Evolutionary conservation across 2,329 filamentous ascomycete species (phyloP).

Genomic region (Aspergillus novoparasiticus): DNA sequence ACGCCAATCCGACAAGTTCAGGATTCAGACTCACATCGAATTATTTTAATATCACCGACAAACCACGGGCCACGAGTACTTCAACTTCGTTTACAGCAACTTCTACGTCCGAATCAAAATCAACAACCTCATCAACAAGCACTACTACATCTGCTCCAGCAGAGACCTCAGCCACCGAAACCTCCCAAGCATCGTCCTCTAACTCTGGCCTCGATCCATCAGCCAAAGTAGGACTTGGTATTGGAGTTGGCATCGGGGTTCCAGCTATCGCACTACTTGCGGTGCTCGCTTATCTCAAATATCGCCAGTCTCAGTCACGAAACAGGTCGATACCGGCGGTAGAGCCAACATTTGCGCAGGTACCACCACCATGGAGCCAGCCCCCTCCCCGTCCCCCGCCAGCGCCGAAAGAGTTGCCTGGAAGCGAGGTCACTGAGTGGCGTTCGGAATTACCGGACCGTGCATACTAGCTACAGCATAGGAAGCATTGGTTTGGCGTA

Average conservation of each 20-base stretch:
- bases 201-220: constrained; percentile 1
- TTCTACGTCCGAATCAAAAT: neutral
- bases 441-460: neutral
- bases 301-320: neutral
- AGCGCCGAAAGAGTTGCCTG: neutral
- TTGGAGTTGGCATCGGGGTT: constrained; percentile 14
- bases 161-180: neutral
- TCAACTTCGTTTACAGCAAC: neutral
- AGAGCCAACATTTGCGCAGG: neutral
- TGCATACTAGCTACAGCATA: neutral
- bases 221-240: constrained; percentile 15
- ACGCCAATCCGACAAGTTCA: constrained; percentile 8
- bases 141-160: neutral
- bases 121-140: neutral
- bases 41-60: constrained; percentile 21
- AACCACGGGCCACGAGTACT: constrained; percentile 4
- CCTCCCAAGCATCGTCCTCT: neutral
- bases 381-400: neutral
- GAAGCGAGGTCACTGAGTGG: neutral
- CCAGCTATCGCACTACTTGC: constrained; percentile 10
- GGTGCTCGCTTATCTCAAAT: constrained; percentile 12
- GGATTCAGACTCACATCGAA: constrained; percentile 17
- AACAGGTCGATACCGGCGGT: neutral
- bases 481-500: neutral
- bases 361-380: neutral